These are phyloP conservation scores for Salix koriyanagi DNA, from an alignment of 345 rosid species.

Conservation along the genomic window DNA sequence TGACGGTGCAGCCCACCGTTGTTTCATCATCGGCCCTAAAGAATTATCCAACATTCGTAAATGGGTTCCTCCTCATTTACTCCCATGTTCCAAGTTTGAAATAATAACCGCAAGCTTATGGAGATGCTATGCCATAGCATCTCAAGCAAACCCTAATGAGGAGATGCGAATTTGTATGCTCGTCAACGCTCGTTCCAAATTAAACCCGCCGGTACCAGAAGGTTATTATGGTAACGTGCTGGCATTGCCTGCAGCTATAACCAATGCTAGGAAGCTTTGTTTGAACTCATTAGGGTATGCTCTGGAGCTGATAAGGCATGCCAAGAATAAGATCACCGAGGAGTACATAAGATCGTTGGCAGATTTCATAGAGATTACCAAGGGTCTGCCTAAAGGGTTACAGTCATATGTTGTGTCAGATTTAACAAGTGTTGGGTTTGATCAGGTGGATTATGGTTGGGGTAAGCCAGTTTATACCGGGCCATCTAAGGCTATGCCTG, in stretches of 20 bases:
- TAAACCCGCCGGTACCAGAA: conserved; percentile 5
- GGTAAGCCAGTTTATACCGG: conserved; percentile 24
- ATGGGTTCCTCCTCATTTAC: background rate
- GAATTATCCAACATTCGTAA: background rate
- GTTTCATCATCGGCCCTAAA: conserved; percentile 11
- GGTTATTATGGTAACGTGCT: conserved; percentile 21
- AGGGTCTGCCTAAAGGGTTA: conserved; percentile 20
- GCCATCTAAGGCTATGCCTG: conserved; percentile 8
- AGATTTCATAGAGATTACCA: conserved; percentile 19
- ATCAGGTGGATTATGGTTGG: conserved; percentile 31
- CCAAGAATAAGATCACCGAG: background rate
- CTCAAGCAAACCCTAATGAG: conserved; percentile 1
- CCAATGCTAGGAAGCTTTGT: background rate
- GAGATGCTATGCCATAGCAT: conserved; percentile 17
- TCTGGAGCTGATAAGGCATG: conserved; percentile 4
- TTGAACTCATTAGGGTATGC: conserved; percentile 10
- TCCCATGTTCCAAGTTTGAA: background rate
- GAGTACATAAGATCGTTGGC: conserved; percentile 27
- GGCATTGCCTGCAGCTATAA: conserved; percentile 12
- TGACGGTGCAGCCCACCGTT: conserved; percentile 1
- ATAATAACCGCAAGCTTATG: conserved; percentile 12
- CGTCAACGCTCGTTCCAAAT: conserved; percentile 3
- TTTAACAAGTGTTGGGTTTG: conserved; percentile 7
- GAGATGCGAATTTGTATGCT: conserved; percentile 4
- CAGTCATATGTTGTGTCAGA: conserved; percentile 20